Evolutionary conservation across 768 basidiomycete genomes (phyloP).

Genomic region (Dentipellis fragilis): DNA sequence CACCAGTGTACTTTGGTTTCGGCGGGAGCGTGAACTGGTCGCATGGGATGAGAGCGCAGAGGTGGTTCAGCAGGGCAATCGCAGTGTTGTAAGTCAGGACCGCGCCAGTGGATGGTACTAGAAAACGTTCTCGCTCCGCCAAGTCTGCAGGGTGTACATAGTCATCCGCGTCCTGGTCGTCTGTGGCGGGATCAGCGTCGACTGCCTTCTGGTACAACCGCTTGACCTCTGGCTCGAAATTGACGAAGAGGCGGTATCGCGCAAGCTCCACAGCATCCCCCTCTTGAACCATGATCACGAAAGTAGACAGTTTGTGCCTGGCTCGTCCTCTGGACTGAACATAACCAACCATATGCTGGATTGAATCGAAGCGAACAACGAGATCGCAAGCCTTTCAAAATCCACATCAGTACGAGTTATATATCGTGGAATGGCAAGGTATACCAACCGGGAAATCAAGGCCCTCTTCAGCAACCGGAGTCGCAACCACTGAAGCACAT

Average conservation of each 20-base stretch:
- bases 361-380: slow-evolving; percentile 75
- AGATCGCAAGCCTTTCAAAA: slow-evolving; percentile 63
- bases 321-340: slow-evolving; percentile 87
- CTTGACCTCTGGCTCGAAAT: slow-evolving; percentile 57
- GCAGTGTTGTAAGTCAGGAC: slow-evolving; percentile 72
- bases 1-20: slow-evolving; percentile 51
- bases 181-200: slow-evolving; percentile 23
- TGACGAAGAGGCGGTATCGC: slow-evolving; percentile 47
- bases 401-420: slow-evolving; percentile 5
- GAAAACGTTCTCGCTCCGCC: slow-evolving; percentile 59
- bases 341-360: slow-evolving; percentile 79
- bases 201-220: slow-evolving; percentile 44
- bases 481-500: slow-evolving; percentile 52
- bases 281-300: slow-evolving; percentile 71
- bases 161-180: slow-evolving; percentile 34
- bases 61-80: slow-evolving; percentile 56
- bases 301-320: slow-evolving; percentile 64
- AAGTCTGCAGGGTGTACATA: slow-evolving; percentile 44
- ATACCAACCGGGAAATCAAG: slow-evolving; percentile 79
- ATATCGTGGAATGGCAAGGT: not conserved
- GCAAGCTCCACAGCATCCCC: slow-evolving; percentile 43
- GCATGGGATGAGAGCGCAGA: slow-evolving; percentile 70
- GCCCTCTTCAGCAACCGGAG: slow-evolving; percentile 86
- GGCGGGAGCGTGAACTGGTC: slow-evolving; percentile 58
- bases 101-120: slow-evolving; percentile 64